Base-by-base conservation (phyloP, 768 basidiomycete genomes). In the Chlorophyllum brunneum region DNA sequence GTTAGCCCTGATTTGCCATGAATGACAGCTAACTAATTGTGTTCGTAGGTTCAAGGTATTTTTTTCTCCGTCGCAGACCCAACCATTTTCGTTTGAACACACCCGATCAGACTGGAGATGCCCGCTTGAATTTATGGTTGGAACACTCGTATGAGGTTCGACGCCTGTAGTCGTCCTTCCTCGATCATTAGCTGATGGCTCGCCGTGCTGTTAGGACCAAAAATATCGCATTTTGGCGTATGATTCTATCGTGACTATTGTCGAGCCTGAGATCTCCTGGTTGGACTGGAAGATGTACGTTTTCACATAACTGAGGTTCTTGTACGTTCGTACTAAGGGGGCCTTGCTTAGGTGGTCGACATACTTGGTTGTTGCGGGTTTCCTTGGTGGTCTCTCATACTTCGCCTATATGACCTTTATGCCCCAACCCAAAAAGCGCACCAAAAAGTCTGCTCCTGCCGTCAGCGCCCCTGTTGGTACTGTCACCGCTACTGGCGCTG, bases 271-370 rank as follows among this genome's bases (percentile, higher is more conserved):
- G 53, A 62, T 79, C 33, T 88, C 88, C 24, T 75, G 85, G 63
- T 82, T 92, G 58, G 91, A 93, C 67, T 74, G 85, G 61, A 86
- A 90, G 65, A 77, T 91, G 91, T 92, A 59, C 38, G 88, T 56
- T 24, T 38, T 44, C 16, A 20, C 42, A 23, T 27, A 48, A n/a
- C 24, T 9, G 42, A 31, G 26, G n/a, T 48, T 39, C 16, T 38
- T 16, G 34, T 23, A 20, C 5, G 16, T 18, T 23, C 31, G 48
- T 48, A 38, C 23, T 45, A 24, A 45, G 41, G 8, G 24, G 18
- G 11, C n/a, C 36, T 15, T 16, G 31, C 20, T 26, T 37, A 81
- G 76, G 41, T 75, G 88, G 48, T 75, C 81, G 5, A 91, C 91
- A 3, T 93, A 92, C 64, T 67, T 81, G 55, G 78, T 91, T 48